These are phyloP conservation scores for Amoeboaphelidium protococcarum DNA, from an alignment of 371 early-diverging fungal species.

Conservation along the genomic window DNA sequence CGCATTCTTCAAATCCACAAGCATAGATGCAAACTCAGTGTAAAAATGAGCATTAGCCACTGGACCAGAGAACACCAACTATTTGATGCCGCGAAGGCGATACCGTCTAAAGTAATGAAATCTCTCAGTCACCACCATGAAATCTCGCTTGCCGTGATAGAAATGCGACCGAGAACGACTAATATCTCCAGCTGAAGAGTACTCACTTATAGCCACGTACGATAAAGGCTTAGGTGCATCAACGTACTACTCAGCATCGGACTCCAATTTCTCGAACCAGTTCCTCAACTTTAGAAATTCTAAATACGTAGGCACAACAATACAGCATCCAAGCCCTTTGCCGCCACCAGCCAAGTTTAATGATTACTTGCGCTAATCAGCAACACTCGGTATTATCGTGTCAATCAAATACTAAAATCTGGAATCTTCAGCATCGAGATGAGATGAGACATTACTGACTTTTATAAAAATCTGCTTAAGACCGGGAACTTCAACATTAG, in stretches of 20 bases:
- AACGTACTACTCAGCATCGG: not conserved
- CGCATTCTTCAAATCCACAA: constrained; percentile 12
- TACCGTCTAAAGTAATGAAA: constrained; percentile 72
- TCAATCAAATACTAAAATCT: not conserved
- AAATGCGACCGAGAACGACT: constrained; percentile 46
- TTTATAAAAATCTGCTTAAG: too few species aligned
- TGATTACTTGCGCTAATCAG: too few species aligned
- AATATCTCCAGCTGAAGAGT: constrained; percentile 32
- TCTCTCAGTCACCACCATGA: constrained; percentile 69
- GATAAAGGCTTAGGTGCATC: too few species aligned
- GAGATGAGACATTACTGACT: too few species aligned
- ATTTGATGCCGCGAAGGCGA: constrained; percentile 49
- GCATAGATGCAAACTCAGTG: constrained; percentile 48
- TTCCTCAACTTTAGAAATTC: constrained; percentile 81
- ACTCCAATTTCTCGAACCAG: constrained; percentile 42
- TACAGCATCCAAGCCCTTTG: constrained; percentile 19
- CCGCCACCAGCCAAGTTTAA: too few species aligned
- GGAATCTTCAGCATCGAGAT: not conserved
- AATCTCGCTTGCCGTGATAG: constrained; percentile 41
- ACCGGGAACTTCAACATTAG: too few species aligned
- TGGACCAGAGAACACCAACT: constrained; percentile 64
- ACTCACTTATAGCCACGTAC: constrained; percentile 4
- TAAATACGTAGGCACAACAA: constrained; percentile 84
- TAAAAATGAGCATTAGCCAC: constrained; percentile 70
- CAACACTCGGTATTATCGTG: not conserved